These are phyloP conservation scores for Tetrapisispora nanseiensis DNA, from an alignment of 805 yeast genomes.

Conservation along the genomic window DNA sequence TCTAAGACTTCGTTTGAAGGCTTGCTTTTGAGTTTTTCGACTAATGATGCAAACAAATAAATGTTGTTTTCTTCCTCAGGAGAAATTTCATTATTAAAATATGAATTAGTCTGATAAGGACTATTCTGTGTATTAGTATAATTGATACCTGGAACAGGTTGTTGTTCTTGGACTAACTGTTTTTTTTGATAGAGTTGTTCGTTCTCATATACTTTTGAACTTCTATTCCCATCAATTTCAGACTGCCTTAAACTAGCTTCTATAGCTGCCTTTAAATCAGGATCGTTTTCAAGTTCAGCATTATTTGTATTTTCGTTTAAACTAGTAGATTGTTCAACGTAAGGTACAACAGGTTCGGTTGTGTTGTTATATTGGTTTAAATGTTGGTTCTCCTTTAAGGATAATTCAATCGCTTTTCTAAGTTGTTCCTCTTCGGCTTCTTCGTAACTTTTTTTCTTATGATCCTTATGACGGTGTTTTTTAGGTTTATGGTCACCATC, in stretches of 20 bases:
- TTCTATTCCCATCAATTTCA: slow-evolving; percentile 32
- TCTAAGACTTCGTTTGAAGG: slow-evolving; percentile 34
- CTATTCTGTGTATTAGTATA: slow-evolving; percentile 4
- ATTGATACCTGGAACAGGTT: slow-evolving; percentile 1
- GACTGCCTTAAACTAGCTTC: slow-evolving; percentile 80
- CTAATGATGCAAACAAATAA: slow-evolving; percentile 56
- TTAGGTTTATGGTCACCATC: slow-evolving; percentile 9
- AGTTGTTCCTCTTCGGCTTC: slow-evolving; percentile 63
- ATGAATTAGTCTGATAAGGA: slow-evolving; percentile 15
- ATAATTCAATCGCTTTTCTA: slow-evolving; percentile 65
- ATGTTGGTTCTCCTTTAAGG: slow-evolving; percentile 45
- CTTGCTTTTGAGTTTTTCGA: slow-evolving; percentile 42
- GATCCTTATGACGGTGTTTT: slow-evolving; percentile 13
- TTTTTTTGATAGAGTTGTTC: slow-evolving; percentile 6
- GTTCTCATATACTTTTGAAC: slow-evolving; percentile 7
- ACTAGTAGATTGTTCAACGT: neutral
- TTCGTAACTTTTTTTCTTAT: slow-evolving; percentile 15
- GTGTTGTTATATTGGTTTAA: slow-evolving; percentile 2
- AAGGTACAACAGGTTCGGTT: slow-evolving; percentile 24
- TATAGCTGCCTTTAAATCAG: slow-evolving; percentile 86
- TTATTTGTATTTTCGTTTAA: neutral
- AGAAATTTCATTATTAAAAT: slow-evolving; percentile 27
- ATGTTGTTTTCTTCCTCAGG: slow-evolving; percentile 62
- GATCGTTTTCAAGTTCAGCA: slow-evolving; percentile 49
- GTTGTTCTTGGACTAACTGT: slow-evolving; percentile 7